phyloP scores from a whole-genome alignment of 2,329 filamentous ascomycete species.

The Xylaria multiplex region DNA sequence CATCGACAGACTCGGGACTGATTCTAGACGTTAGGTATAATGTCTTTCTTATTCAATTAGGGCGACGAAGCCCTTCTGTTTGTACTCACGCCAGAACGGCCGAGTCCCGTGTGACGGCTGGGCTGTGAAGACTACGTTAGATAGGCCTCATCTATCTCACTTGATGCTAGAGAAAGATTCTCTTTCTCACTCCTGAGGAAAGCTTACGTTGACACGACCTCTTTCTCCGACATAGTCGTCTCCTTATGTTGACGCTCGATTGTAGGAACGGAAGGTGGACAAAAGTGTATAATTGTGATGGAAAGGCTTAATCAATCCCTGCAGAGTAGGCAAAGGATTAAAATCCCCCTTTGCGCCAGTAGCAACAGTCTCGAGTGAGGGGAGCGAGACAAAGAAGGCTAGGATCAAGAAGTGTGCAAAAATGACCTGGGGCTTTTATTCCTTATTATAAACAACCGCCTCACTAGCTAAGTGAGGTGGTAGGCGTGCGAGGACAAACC shows the following conservation, averaged over 20 bases:
- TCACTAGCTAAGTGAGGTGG: background rate
- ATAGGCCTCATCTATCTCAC: background rate
- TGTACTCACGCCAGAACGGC: conserved; percentile 26
- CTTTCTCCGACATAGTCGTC: conserved; percentile 31
- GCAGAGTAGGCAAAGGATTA: background rate
- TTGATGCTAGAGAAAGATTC: background rate
- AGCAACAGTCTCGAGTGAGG: conserved; percentile 7
- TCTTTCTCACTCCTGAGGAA: background rate
- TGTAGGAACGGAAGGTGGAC: background rate
- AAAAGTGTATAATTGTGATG: background rate
- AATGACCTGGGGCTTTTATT: conserved; percentile 18
- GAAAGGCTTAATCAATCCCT: conserved; percentile 3
- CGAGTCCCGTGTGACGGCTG: conserved; percentile 10
- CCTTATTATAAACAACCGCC: conserved; percentile 5
- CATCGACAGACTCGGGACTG: conserved; percentile 23
- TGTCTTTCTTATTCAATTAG: background rate
- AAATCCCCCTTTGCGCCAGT: conserved; percentile 17
- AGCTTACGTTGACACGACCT: conserved; percentile 29
- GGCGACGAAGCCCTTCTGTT: background rate
- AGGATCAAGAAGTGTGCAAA: background rate
- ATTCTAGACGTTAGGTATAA: conserved; percentile 17
- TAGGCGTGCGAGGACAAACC: conserved; percentile 1
- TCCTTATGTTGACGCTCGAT: background rate
- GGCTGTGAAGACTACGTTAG: conserved; percentile 22
- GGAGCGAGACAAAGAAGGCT: conserved; percentile 11